Base-by-base conservation (phyloP, 805 yeast species). In the Pichia eremophila region DNA sequence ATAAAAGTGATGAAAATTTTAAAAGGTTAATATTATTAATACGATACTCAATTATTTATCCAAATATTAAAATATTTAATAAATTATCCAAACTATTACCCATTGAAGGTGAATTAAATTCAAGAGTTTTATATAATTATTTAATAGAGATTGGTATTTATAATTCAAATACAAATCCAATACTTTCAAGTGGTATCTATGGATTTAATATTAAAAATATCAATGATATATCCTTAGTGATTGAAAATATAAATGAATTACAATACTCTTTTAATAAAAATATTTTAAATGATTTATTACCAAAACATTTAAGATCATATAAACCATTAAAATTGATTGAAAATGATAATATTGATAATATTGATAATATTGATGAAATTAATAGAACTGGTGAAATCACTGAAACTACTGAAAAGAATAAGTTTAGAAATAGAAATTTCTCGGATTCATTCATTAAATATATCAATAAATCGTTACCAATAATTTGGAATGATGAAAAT, bases 41-140 rank as follows among this genome's bases (percentile, higher is more conserved):
- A 31, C 62, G 62, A 43, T 61, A 57, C 40, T 54, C 61, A 12
- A 58, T 66, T 8, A 51, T 57, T 19, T 57, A 66, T 47, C 70
- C 71, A 14, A 66, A 67, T 55, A 51, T 55, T 2, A 40, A 39
- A 8, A 36, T 67, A 8, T 34, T 52, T 3, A 18, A 39, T 0
- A 54, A 55, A 42, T 36, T 64, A 14, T 8, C n/a, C 14, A n/a
- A 40, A 22, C 36, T 65, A 9, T 45, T 50, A 11, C 45, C 49
- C 17, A 37, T 47, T 2, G 32, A 29, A 11, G 14, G 31, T 11
- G 19, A 28, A 2, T 5, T 45, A 6, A 46, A 40, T 19, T 50
- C 61, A 8, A 45, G 39, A 28, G 41, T 40, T 17, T 53, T 60
- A 19, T 57, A 44, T 41, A 44, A 47, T 5, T 54, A 39, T 35